A percentile compares a stretch with the other conserved stretches of the same genome.
Evolutionary conservation across 257 asterid species (phyloP).

Genomic region (Solanum clarkiae): DNA sequence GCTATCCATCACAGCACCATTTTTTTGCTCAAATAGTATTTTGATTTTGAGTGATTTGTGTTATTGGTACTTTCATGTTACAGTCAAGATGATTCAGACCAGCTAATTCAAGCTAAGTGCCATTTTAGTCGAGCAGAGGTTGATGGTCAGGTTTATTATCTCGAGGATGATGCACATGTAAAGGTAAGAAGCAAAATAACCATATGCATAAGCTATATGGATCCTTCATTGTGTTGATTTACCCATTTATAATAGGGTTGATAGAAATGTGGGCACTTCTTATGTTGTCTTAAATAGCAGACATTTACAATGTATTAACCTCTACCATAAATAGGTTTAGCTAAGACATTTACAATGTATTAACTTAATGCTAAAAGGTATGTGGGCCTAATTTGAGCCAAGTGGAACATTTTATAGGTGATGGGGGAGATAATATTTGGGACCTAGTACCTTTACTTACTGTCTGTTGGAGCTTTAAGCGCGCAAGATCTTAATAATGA

Average conservation of each 20-base stretch:
- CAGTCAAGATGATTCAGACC: slow-evolving; percentile 12
- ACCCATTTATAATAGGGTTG: neutral
- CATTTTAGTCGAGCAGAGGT: slow-evolving; percentile 46
- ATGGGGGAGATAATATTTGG: neutral
- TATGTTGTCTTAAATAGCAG: neutral
- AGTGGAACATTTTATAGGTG: neutral
- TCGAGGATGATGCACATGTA: slow-evolving; percentile 64
- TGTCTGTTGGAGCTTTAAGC: neutral
- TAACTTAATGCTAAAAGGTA: neutral
- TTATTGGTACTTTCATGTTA: neutral
- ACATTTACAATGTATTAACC: too few species aligned
- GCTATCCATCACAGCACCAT: too few species aligned
- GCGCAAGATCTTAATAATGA: too few species aligned
- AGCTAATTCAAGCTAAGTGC: slow-evolving; percentile 26
- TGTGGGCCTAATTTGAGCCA: neutral
- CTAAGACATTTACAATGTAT: too few species aligned
- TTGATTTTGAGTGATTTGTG: neutral
- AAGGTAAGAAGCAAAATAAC: slow-evolving; percentile 19
- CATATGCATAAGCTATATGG: neutral
- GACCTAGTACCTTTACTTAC: neutral
- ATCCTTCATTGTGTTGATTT: neutral
- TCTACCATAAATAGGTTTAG: too few species aligned
- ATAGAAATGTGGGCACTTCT: neutral
- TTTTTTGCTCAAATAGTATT: neutral
- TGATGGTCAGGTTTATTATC: slow-evolving; percentile 36